Evolutionary conservation across 805 yeast genomes (phyloP), one percentile per base, ranked within the genome.

Genomic region (Kuraishia borneana): DNA sequence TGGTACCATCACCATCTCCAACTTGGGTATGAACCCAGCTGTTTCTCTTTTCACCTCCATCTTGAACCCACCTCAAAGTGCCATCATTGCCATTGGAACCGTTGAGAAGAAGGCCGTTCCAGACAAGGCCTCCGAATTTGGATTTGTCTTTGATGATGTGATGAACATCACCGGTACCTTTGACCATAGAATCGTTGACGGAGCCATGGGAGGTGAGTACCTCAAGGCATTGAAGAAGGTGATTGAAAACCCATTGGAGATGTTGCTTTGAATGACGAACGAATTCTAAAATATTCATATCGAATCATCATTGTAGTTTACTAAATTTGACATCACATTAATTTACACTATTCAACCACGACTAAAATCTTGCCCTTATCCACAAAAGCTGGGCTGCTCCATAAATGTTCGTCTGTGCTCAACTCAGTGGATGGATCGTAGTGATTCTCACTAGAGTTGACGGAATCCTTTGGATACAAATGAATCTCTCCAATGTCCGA

Each of bases 1-100:
- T 51, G 99, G 99, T 56, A 88, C 98, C 48, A 84, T 92, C 61
- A 87, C 96, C 59, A 89, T 92, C 54, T 92, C 97, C 45, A 92
- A 92, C 80, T 70, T 92, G 71, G 99, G 99, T 57, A 92, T 92
- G 98, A 92, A 92, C 76, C 74, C 66, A 38, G 97, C 98, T 36
- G 96, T 89, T 31, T 70, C 76, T 44, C 53, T 81, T 56, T 92
- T 92, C 76, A 89, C 98, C 21, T 89, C 98, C 25, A 92, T 92
- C 62, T 79, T 92, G 60, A 92, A 92, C 74, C 97, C 96, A 42
- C 99, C 99, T 36, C 98, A 89, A 65, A 71, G 88, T 34, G 78
- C 95, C 33, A 92, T 92, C 52, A 63, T 92, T 50, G 98, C 99
- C 42, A 73, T 92, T 48, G 95, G 96, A 51, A 89, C 98, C 26